A percentile compares a stretch with the other conserved stretches of the same genome.
Conservation (phyloP, 176 grass and related monocot species). For the Alloteropsis semialata region DNA sequence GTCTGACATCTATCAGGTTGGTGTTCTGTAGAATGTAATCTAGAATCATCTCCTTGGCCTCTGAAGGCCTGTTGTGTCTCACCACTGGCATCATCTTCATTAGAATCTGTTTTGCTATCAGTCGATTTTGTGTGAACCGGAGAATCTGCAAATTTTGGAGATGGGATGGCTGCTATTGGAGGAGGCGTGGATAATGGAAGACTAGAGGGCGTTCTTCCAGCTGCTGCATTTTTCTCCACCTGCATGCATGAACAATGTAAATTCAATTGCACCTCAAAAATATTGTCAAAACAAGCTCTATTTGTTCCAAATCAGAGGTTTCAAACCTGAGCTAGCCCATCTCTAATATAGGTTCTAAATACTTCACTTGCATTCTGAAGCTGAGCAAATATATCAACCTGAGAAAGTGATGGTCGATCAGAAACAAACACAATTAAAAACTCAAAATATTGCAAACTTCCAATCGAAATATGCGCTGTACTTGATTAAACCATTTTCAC, state of each 20-base stretch:
- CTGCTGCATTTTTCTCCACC: conserved; percentile 94
- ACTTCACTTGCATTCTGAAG: conserved; percentile 99
- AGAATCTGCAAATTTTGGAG: conserved; percentile 90
- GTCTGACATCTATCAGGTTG: conserved; percentile 59
- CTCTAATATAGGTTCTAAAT: conserved; percentile 99
- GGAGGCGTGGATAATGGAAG: conserved; percentile 90
- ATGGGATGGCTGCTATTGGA: conserved; percentile 81
- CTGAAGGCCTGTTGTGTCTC: conserved; percentile 38
- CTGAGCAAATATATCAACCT: conserved; percentile 99
- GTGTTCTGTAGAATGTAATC: conserved; percentile 46
- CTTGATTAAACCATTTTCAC: background rate
- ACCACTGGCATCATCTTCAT: conserved; percentile 49
- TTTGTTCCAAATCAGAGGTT: background rate
- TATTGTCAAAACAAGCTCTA: background rate
- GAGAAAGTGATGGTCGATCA: conserved; percentile 18
- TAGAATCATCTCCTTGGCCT: conserved; percentile 51
- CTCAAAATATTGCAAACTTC: too few relatives aligned
- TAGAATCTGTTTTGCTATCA: conserved; percentile 40
- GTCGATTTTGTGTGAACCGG: conserved; percentile 82
- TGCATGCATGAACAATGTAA: conserved; percentile 38
- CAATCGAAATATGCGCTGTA: background rate
- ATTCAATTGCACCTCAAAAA: background rate
- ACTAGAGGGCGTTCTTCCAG: conserved; percentile 83
- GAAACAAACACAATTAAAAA: background rate
- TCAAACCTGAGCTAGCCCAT: conserved; percentile 85